phyloP scores from a whole-genome alignment of 169 alveolate species.

The Cryptosporidium viatorum region DNA sequence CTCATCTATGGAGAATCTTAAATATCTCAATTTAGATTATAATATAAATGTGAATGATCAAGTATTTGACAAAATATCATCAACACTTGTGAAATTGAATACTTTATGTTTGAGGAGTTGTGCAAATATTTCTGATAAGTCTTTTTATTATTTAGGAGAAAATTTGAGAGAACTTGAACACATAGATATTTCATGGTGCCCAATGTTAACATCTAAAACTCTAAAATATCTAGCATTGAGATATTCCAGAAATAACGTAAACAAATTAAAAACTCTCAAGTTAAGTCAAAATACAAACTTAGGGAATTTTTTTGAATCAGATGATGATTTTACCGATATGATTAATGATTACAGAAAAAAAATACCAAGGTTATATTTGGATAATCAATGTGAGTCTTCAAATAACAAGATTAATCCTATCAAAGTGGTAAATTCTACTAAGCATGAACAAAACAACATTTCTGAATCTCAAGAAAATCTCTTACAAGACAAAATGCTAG shows the following conservation, averaged over 20 bases:
- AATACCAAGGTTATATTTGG: constrained; percentile 25
- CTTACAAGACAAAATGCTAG: neutral
- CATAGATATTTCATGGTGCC: constrained; percentile 70
- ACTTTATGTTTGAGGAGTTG: constrained; percentile 37
- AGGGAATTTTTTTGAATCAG: constrained; percentile 6
- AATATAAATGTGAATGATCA: constrained; percentile 54
- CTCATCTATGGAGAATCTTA: constrained; percentile 23
- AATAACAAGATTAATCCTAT: neutral
- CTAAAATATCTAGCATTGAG: constrained; percentile 54
- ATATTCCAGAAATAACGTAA: constrained; percentile 5
- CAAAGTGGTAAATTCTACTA: neutral
- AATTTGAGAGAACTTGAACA: constrained; percentile 25
- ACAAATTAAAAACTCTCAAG: constrained; percentile 22
- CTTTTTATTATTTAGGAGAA: constrained; percentile 13
- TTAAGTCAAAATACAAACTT: constrained; percentile 57
- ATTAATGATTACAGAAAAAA: neutral
- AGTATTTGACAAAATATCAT: neutral
- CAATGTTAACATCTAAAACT: constrained; percentile 42
- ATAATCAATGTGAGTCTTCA: constrained; percentile 7
- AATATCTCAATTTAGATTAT: constrained; percentile 25
- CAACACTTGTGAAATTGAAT: neutral
- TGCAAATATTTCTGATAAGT: constrained; percentile 58
- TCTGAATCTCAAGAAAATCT: neutral
- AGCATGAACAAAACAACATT: neutral
- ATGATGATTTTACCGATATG: constrained; percentile 1